Evolutionary conservation across 805 yeast species (phyloP), one percentile per base, ranked within the genome.

Genomic region (Yarrowia bubula): DNA sequence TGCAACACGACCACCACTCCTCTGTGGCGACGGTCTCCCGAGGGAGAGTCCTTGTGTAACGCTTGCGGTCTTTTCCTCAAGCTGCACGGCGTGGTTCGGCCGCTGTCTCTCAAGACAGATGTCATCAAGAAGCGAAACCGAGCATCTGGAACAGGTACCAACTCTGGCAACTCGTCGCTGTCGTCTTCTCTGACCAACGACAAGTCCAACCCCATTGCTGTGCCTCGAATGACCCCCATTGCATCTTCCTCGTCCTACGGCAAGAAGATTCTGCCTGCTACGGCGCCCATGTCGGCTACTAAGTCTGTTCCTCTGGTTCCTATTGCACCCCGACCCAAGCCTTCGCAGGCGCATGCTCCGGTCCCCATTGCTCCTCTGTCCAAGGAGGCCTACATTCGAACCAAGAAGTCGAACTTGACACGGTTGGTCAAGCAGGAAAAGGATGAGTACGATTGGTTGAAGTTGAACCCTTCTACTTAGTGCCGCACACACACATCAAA

Each of bases 41-140:
- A 90, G 68, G 98, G 98, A 1, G 90, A 91, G 75, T 96, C 98
- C 0, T 78, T 93, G 66, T 93, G 99, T 77, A 93, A 93, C 74
- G 99, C 99, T 0, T 93, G 99, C 78, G 99, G 99, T 0, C 78
- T 93, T 67, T 93, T 93, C 71, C 81, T 91, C 74, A 93, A 93
- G 76, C 78, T 93, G 41, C 98, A 93, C 72, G 99, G 98, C 15
- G 96, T 92, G 13, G 96, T 92, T 68, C 82, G 99, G 67, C 99
- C 99, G 1, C 79, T 95, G 65, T 88, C 96, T n/a, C 80, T 92
- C 71, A 92, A 92, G 75, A 90, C 97, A 0, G 98, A 95, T 75
- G 96, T 93, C 1, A 93, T 93, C 65, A 91, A 91, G 75, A 92
- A 92, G 77, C 84, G 99, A 71, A 96, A 95, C 75, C 82, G 97